Base-by-base conservation (phyloP, 306 rosid genomes). In the Erythrophleum fordii region DNA sequence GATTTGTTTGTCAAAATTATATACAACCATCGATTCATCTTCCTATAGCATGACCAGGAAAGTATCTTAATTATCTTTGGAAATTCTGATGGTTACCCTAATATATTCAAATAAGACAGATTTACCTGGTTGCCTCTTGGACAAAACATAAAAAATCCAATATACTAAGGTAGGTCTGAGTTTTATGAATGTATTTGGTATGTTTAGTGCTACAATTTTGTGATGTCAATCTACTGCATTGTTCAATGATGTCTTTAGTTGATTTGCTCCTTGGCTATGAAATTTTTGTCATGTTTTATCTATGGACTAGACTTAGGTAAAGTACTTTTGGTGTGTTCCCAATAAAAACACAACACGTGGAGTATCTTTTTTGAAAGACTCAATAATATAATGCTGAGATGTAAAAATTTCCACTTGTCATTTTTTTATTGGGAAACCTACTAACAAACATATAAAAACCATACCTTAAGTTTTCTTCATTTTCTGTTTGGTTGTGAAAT, bases 111-210 rank as follows among this genome's bases (percentile, higher is more conserved):
- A 74, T 61, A 68, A 39, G 49, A 22, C 39, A 12, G 60, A 22
- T 58, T 67, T 66, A 77, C 26, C 35, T 58, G 77, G 70, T 81
- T 58, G 45, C 62, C 44, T 80, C 60, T 52, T 62, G 72, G 72
- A 3, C 73, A 26, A 44, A 71, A 45, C 79, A 67, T 49, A 10
- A 42, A 22, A 34, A 61, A 42, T 76, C 77, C 34, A 60, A 68
- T 69, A 31, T 68, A 78, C 49, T 12, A 23, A 64, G 16, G 60
- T 68, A 69, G 37, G 34, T 56, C 12, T 66, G 77, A 39, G 53
- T 53, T 77, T 26, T 16, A 45, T 20, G 77, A 16, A 17, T 1
- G 41, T 62, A 37, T 34, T 60, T 73, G 81, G 17, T 68, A 51
- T 66, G 61, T 59, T 53, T 10, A 29, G 52, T 61, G 37, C 73